A percentile compares a stretch with the other conserved stretches of the same genome.
phyloP scores from a whole-genome alignment of 176 grass and related monocot genomes.

The Cenchrus fungigraminus region DNA sequence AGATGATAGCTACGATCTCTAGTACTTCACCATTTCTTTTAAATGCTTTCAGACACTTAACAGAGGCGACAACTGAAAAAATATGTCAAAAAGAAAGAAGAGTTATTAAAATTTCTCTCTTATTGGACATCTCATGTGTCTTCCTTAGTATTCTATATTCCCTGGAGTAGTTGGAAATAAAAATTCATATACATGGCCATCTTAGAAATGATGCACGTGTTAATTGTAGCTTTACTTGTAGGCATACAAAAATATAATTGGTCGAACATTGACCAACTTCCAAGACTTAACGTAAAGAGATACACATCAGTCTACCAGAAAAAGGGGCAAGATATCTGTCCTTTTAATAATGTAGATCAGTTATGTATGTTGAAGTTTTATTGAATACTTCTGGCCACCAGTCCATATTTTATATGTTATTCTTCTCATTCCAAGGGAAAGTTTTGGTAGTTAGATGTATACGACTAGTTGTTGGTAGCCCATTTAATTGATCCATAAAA shows the following conservation, averaged over 20 bases:
- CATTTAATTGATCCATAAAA: constrained; percentile 38
- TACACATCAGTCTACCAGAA: constrained; percentile 28
- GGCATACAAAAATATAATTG: constrained; percentile 24
- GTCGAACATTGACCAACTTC: neutral
- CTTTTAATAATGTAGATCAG: constrained; percentile 22
- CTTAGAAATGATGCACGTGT: constrained; percentile 21
- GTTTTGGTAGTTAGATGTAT: constrained; percentile 31
- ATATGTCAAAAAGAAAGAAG: constrained; percentile 18
- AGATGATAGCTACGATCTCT: constrained; percentile 24
- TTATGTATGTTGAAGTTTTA: constrained; percentile 37
- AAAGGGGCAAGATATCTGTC: constrained; percentile 32
- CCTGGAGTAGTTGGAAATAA: constrained; percentile 24
- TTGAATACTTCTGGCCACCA: constrained; percentile 40
- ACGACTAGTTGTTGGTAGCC: constrained; percentile 6
- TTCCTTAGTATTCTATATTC: constrained; percentile 8
- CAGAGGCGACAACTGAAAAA: neutral
- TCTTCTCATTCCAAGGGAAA: constrained; percentile 14
- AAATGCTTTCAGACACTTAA: neutral
- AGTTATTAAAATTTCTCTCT: neutral
- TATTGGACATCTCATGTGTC: neutral
- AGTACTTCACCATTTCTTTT: constrained; percentile 24
- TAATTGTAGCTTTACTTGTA: constrained; percentile 10
- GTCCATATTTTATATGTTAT: constrained; percentile 33
- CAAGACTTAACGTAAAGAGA: neutral
- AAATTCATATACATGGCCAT: constrained; percentile 2